Evolutionary conservation across 257 asterid genomes (phyloP).

Genomic region (Solanum bulbocastanum): DNA sequence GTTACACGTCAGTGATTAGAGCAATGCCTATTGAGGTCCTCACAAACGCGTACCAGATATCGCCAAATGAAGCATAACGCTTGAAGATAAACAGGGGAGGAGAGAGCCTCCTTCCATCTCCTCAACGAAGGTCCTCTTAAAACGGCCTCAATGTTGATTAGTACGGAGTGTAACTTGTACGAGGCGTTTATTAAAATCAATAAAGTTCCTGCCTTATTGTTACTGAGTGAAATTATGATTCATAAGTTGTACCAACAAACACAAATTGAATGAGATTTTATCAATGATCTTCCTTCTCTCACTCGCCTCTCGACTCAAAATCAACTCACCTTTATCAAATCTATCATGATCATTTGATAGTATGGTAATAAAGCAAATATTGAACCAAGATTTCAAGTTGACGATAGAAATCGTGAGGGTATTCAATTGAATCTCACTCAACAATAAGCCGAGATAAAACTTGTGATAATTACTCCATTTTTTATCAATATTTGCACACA

Average conservation of each 20-base stretch:
- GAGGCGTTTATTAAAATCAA: background rate
- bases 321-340: background rate
- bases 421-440: background rate
- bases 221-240: background rate
- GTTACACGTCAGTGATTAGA: slow-evolving; percentile 54
- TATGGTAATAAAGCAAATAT: background rate
- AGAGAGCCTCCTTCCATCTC: slow-evolving; percentile 43
- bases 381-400: background rate
- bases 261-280: too few species aligned
- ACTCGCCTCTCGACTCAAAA: background rate
- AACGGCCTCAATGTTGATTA: background rate
- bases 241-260: background rate
- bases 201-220: background rate
- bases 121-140: slow-evolving; percentile 1
- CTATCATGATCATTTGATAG: background rate
- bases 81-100: slow-evolving; percentile 50
- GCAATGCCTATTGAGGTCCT: slow-evolving; percentile 59
- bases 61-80: slow-evolving; percentile 35
- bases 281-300: background rate
- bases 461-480: too few species aligned
- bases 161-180: background rate
- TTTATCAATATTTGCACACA: too few species aligned
- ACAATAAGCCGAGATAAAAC: too few species aligned
- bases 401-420: background rate
- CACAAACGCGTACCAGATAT: slow-evolving; percentile 35